These are phyloP conservation scores for Talaromyces atroroseus DNA, from an alignment of 2,329 filamentous ascomycete genomes.

Conservation along the genomic window DNA sequence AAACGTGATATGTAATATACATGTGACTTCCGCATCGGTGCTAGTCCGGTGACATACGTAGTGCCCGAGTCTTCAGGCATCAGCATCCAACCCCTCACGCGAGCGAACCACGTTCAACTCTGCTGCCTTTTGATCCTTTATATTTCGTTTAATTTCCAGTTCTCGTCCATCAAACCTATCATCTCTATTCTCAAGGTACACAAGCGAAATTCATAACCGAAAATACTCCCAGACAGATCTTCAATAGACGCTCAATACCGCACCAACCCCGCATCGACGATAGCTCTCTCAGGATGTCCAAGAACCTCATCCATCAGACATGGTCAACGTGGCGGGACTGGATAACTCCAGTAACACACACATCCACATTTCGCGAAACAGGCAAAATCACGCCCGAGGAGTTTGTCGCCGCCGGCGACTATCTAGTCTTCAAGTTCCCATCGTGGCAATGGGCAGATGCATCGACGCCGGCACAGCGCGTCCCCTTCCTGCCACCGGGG, in stretches of 20 bases:
- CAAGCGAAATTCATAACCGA: too few relatives aligned
- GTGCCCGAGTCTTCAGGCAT: background rate
- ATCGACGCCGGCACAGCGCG: constrained; percentile 71
- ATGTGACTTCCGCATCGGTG: constrained; percentile 7
- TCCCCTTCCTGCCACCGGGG: constrained; percentile 71
- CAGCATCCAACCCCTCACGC: background rate
- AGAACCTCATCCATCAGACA: constrained; percentile 90
- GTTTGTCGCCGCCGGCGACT: constrained; percentile 92
- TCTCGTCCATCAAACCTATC: background rate
- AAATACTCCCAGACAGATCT: background rate
- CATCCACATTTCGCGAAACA: constrained; percentile 86
- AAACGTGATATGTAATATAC: background rate
- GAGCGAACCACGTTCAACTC: background rate
- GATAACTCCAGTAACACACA: constrained; percentile 82
- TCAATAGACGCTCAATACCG: background rate
- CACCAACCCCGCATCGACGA: constrained; percentile 13
- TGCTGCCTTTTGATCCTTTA: background rate
- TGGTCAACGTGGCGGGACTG: constrained; percentile 88
- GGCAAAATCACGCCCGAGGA: constrained; percentile 97
- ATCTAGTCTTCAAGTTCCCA: constrained; percentile 97
- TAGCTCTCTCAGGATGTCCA: constrained; percentile 15
- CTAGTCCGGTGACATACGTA: constrained; percentile 1
- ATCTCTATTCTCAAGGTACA: background rate
- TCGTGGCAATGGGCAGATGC: constrained; percentile 96
- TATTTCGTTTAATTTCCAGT: background rate